Evolutionary conservation across 176 grass and related monocot species (phyloP), one percentile per base, ranked within the genome.

Genomic region (Poa pratensis): DNA sequence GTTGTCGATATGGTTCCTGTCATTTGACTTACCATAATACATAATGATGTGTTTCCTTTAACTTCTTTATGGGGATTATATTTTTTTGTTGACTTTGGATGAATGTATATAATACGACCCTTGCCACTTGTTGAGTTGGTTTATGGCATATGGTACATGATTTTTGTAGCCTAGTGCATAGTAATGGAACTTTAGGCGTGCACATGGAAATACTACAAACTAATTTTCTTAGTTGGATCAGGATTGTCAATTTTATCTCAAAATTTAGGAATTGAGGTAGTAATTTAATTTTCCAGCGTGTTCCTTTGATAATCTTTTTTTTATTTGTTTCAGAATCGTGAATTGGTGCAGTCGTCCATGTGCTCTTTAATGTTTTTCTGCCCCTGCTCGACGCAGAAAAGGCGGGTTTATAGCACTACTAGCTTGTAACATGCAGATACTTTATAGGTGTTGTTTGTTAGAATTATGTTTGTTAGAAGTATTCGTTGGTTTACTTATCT

Each of bases 221-320:
- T 77, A 55, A 68, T 68, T 62, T 77, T 77, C 2, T 28, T 64
- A 59, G 57, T 59, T 53, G 71, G 18, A 40, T 57, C 46, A 42
- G 45, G 57, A 84, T 68, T 77, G 32, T 10, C 23, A 76, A 75
- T 40, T 68, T 67, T 30, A 18, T 64, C 5, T 34, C 46, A 68
- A 68, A 35, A 53, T 23, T 54, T 76, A 32, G 32, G 59, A 73
- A 61, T 48, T 57, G 53, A 82, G 37, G 13, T 80, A 34, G 49
- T 53, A 84, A 84, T 32, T 63, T 75, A 20, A 64, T 84, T 66
- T 76, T 52, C 46, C 26, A 82, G 51, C 52, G 4, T 26, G 22
- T 73, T 43, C 39, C 12, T 46, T 20, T 26, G 43, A 58, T 8
- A 15, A 20, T 68, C 27, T 75, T 23, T 51, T 45, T 79, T 79